phyloP scores from a whole-genome alignment of 2,329 filamentous ascomycete genomes.

The Cladorrhinum sp. region DNA sequence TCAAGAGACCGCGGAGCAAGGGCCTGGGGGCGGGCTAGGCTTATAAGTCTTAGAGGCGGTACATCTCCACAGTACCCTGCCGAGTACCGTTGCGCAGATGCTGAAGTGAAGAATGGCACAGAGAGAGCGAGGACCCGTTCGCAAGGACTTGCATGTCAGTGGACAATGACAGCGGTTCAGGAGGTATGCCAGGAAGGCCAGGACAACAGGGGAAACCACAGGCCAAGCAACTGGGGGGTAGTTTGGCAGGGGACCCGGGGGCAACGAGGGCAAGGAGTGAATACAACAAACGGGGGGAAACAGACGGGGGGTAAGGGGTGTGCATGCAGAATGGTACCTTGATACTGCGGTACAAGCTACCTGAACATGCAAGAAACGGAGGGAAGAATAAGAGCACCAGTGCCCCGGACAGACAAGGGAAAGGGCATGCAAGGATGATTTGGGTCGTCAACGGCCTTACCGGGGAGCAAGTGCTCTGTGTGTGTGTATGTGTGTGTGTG shows the following conservation, averaged over 20 bases:
- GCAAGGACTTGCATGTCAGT: constrained; percentile 25
- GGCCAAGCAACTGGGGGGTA: constrained; percentile 13
- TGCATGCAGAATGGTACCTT: constrained; percentile 1
- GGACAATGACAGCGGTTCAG: constrained; percentile 13
- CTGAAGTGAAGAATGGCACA: constrained; percentile 13
- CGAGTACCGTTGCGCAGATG: constrained; percentile 20
- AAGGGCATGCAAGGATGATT: constrained; percentile 7
- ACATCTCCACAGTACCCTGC: constrained; percentile 25
- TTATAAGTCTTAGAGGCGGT: constrained; percentile 27
- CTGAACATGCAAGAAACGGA: constrained; percentile 6
- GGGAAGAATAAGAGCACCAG: not conserved
- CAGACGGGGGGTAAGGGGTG: constrained; percentile 5
- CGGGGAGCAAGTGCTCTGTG: constrained; percentile 15
- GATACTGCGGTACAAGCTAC: constrained; percentile 14
- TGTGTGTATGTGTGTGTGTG: not conserved
- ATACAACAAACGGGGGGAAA: constrained; percentile 5
- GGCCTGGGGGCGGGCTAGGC: constrained; percentile 25
- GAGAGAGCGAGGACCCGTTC: constrained; percentile 14
- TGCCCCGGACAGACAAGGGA: not conserved
- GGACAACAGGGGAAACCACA: constrained; percentile 11
- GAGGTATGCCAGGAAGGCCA: constrained; percentile 14
- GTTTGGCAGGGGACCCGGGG: constrained; percentile 1
- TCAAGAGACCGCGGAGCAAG: constrained; percentile 25
- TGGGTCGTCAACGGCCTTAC: constrained; percentile 24
- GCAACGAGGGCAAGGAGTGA: not conserved